phyloP scores from a whole-genome alignment of 2,329 filamentous ascomycete genomes.

The Phialophora expanda region DNA sequence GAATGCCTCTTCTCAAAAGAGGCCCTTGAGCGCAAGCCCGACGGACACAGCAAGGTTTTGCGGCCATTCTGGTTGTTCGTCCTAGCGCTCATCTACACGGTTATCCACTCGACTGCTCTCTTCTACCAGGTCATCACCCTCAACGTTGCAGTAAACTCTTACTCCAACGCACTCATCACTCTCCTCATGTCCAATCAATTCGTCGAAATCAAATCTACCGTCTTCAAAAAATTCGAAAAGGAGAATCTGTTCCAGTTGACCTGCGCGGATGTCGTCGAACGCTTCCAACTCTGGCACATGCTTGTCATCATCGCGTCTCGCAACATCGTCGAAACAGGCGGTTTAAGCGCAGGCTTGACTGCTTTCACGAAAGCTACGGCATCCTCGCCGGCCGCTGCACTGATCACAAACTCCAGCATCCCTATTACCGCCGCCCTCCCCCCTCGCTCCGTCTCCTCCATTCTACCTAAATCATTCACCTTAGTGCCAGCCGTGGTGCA shows the following conservation, averaged over 20 bases:
- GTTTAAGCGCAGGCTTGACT: conserved; percentile 64
- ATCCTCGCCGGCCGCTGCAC: conserved; percentile 46
- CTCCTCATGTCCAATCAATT: conserved; percentile 96
- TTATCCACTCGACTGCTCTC: conserved; percentile 81
- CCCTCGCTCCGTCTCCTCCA: conserved; percentile 64
- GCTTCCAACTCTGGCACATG: conserved; percentile 98
- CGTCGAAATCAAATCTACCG: conserved; percentile 96
- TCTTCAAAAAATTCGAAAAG: conserved; percentile 98
- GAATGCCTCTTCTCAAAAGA: conserved; percentile 95
- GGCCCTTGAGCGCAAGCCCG: conserved; percentile 82
- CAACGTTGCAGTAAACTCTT: conserved; percentile 97
- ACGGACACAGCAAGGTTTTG: conserved; percentile 88
- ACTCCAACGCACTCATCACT: conserved; percentile 92
- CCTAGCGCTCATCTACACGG: conserved; percentile 83
- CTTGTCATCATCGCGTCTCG: conserved; percentile 93
- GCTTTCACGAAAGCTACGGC: conserved; percentile 44
- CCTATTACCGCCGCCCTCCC: conserved; percentile 60
- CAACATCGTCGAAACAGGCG: conserved; percentile 94
- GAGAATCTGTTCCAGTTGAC: conserved; percentile 96
- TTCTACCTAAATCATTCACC: conserved; percentile 88
- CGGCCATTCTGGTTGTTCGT: conserved; percentile 90
- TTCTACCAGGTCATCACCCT: conserved; percentile 98
- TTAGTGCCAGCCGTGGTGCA: conserved; percentile 69
- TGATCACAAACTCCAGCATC: conserved; percentile 58
- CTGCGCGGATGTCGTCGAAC: conserved; percentile 92